Evolutionary conservation across 2,329 filamentous ascomycete species (phyloP), one percentile per base, ranked within the genome.

Genomic region (Trichoderma guizhouense): DNA sequence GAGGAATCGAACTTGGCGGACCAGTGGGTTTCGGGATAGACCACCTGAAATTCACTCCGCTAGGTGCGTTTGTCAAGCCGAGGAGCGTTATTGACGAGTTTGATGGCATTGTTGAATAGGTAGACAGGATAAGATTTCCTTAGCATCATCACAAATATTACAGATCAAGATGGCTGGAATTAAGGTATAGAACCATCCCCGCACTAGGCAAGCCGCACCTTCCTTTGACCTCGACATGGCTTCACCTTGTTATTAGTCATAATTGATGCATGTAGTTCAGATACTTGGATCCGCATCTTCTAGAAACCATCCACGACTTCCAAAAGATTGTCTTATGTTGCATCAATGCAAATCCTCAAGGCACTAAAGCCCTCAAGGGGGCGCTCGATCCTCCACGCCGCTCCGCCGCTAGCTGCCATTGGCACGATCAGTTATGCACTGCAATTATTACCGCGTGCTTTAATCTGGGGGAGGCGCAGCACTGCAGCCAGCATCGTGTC

Each of bases 41-140:
- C 5, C 82, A 87, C 60, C 74, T 88, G 26, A 80, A 82, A 72
- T 88, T 86, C 74, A 79, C 82, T 67, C 82, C 86, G 0, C 71
- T 87, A 4, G 86, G 86, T 1, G 83, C 77, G 39, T 88, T 86
- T 73, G 79, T 81, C 11, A 85, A 85, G 76, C 86, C 87, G 0
- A 76, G 61, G 39, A 88, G 86, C 73, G 85, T 88, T 0, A 87
- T 88, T 77, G 85, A 88, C 57, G 86, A 88, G 78, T 88, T 74
- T 68, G 69, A 79, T 53, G 66, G 7, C 15, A n/a, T 32, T 24
- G 9, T 34, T 34, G 11, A 18, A 60, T 34, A 60, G 53, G 11
- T 28, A n/a, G 26, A 30, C 8, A 15, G n/a, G 18, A 30, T 30
- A 12, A 32, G 55, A 58, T 58, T 28, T 28, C 28, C 12, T 18